Evolutionary conservation across 176 grass and related monocot genomes (phyloP).

Genomic region (Zea luxurians): DNA sequence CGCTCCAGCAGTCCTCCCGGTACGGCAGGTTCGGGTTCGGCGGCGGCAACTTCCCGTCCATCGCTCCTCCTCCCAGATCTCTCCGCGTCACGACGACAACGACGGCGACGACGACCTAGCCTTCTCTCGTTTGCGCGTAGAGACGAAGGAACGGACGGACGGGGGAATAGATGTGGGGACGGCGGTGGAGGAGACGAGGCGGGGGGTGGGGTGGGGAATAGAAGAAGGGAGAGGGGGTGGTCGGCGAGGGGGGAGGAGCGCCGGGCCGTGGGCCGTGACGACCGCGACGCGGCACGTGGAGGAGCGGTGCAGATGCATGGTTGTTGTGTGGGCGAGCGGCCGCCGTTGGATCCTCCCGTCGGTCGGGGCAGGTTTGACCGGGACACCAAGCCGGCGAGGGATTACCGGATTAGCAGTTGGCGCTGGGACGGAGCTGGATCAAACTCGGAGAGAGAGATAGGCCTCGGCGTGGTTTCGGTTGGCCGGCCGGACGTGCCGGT

Average conservation of each 20-base stretch:
- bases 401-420: not conserved
- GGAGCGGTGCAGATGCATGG: slow-evolving; percentile 37
- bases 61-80: slow-evolving; percentile 41
- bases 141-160: slow-evolving; percentile 8
- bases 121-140: slow-evolving; percentile 20
- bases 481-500: slow-evolving; percentile 23
- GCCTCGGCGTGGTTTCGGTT: slow-evolving; percentile 33
- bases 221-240: slow-evolving; percentile 21
- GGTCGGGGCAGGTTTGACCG: slow-evolving; percentile 35
- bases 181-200: slow-evolving; percentile 25
- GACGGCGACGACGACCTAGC: slow-evolving; percentile 21
- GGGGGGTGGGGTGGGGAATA: slow-evolving; percentile 44
- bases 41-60: slow-evolving; percentile 68
- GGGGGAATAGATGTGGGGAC: slow-evolving; percentile 33
- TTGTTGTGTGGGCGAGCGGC: slow-evolving; percentile 43
- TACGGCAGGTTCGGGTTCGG: slow-evolving; percentile 86
- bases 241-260: slow-evolving; percentile 44
- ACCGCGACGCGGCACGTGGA: slow-evolving; percentile 51
- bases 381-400: slow-evolving; percentile 31
- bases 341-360: slow-evolving; percentile 80
- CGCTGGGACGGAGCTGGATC: not conserved
- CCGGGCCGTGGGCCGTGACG: slow-evolving; percentile 57
- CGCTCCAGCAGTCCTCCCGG: slow-evolving; percentile 99
- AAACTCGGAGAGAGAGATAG: not conserved
- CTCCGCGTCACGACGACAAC: slow-evolving; percentile 6